A percentile compares a stretch with the other conserved stretches of the same genome.
Conservation (phyloP, 2,329 filamentous ascomycete species). For the Lachnellula hyalina region DNA sequence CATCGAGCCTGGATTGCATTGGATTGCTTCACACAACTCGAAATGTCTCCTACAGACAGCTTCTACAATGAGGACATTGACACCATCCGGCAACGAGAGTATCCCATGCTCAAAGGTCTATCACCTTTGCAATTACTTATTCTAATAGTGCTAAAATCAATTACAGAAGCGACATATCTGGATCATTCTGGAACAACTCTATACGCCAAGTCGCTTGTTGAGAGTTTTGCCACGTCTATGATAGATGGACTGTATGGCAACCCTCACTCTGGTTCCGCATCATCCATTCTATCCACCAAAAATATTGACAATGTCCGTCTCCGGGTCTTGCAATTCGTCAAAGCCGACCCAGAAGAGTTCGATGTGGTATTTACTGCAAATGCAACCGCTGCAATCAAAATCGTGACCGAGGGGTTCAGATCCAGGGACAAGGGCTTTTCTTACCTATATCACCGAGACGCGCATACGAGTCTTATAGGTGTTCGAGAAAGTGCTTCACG, state of each 20-base stretch:
- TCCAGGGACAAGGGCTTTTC: slow-evolving; percentile 65
- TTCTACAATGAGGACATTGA: slow-evolving; percentile 57
- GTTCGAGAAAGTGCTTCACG: slow-evolving; percentile 64
- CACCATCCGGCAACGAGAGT: slow-evolving; percentile 53
- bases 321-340: slow-evolving; percentile 68
- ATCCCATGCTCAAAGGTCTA: slow-evolving; percentile 64
- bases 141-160: background rate
- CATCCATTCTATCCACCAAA: slow-evolving; percentile 71
- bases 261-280: slow-evolving; percentile 78
- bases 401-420: slow-evolving; percentile 74
- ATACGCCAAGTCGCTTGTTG: slow-evolving; percentile 66
- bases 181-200: slow-evolving; percentile 94
- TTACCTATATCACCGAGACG: slow-evolving; percentile 78
- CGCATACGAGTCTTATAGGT: slow-evolving; percentile 46
- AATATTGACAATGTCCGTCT: slow-evolving; percentile 73
- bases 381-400: slow-evolving; percentile 83
- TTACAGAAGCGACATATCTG: slow-evolving; percentile 53
- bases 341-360: slow-evolving; percentile 73
- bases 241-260: slow-evolving; percentile 78
- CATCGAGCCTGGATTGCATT: background rate
- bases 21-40: background rate
- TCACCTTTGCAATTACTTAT: slow-evolving; percentile 1
- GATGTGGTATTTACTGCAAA: slow-evolving; percentile 91
- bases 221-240: slow-evolving; percentile 72
- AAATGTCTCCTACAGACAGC: background rate